A percentile compares a stretch with the other conserved stretches of the same genome.
phyloP scores from a whole-genome alignment of 1,284 basidiomycete species.

The Ustilago lituana region DNA sequence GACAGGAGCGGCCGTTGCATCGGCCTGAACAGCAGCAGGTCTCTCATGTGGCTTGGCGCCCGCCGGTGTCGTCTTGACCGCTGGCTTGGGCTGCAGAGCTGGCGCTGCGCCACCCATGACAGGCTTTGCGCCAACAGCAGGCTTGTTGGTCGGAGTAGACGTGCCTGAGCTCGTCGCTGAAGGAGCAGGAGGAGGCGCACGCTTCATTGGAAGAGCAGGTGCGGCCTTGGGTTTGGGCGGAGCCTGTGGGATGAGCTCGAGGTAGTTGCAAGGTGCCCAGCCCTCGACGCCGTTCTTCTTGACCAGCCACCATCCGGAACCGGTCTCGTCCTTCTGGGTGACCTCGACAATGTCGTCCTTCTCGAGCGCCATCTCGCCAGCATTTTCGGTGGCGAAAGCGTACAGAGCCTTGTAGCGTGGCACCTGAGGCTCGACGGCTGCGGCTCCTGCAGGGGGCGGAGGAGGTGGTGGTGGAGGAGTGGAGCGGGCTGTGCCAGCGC shows the following conservation, averaged over 20 bases:
- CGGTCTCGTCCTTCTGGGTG: slow-evolving; percentile 81
- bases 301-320: slow-evolving; percentile 86
- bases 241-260: slow-evolving; percentile 73
- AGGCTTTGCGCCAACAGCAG: slow-evolving; percentile 45
- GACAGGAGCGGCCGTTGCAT: slow-evolving; percentile 66
- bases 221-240: slow-evolving; percentile 70
- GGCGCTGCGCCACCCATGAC: slow-evolving; percentile 70
- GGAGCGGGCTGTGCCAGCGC: slow-evolving; percentile 51
- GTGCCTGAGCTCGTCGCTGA: slow-evolving; percentile 49
- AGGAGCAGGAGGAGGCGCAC: slow-evolving; percentile 68
- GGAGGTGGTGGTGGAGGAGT: slow-evolving; percentile 72
- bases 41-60: slow-evolving; percentile 69
- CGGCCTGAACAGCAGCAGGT: slow-evolving; percentile 53
- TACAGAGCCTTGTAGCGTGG: slow-evolving; percentile 79
- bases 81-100: slow-evolving; percentile 69
- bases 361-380: slow-evolving; percentile 86
- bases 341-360: slow-evolving; percentile 94
- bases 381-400: slow-evolving; percentile 80
- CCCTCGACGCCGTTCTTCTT: slow-evolving; percentile 85
- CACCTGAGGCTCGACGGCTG: slow-evolving; percentile 72
- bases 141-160: slow-evolving; percentile 24
- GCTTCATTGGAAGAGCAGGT: slow-evolving; percentile 53
- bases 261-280: slow-evolving; percentile 97
- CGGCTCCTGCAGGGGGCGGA: slow-evolving; percentile 64
- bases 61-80: slow-evolving; percentile 46